These are phyloP conservation scores for Malus domestica DNA, from an alignment of 306 rosid species.

Conservation along the genomic window ASM211411v1 NC_041794.1:25920001-25920500, in stretches of 20 bases:
- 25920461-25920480: no score
- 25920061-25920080: neutral
- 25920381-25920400: no score
- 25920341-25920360: neutral
- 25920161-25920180: slow-evolving; percentile 66
- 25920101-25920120: slow-evolving; percentile 69
- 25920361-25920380: no score
- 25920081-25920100: slow-evolving; percentile 6
- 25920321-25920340: neutral
- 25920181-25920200: slow-evolving; percentile 4
- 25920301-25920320: neutral
- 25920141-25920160: slow-evolving; percentile 73
- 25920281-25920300: neutral
- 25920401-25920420: no score
- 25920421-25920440: no score
- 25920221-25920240: neutral
- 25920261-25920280: neutral
- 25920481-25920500: no score
- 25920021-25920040: no score
- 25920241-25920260: neutral
- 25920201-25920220: slow-evolving; percentile 2
- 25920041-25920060: neutral
- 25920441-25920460: no score
- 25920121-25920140: slow-evolving; percentile 64
- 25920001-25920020: neutral